These are phyloP conservation scores for Colletotrichum coccodes DNA, from an alignment of 2,329 filamentous ascomycete species.

Conservation along the genomic window DNA sequence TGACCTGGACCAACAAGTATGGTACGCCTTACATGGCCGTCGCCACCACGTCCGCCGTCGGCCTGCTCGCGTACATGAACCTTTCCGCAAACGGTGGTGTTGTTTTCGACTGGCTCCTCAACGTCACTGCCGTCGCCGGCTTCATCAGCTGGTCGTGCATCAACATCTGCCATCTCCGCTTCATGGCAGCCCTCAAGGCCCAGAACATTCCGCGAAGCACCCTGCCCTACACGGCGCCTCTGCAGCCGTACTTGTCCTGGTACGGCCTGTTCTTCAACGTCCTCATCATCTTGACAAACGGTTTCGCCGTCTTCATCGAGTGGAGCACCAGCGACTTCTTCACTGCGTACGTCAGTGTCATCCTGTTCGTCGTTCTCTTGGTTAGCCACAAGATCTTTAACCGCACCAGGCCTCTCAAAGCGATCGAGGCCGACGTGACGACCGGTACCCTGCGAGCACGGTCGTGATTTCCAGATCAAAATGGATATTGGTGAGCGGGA, in stretches of 20 bases:
- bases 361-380: conserved; percentile 70
- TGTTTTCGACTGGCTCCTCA: conserved; percentile 80
- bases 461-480: neutral
- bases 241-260: conserved; percentile 72
- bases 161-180: conserved; percentile 70
- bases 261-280: conserved; percentile 74
- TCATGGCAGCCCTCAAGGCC: conserved; percentile 67
- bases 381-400: conserved; percentile 67
- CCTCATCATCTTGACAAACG: conserved; percentile 73
- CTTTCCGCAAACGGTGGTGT: conserved; percentile 65
- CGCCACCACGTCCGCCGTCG: conserved; percentile 64
- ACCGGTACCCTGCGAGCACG: conserved; percentile 18
- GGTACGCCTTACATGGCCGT: conserved; percentile 74
- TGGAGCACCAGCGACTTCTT: conserved; percentile 73
- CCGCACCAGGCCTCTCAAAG: conserved; percentile 49
- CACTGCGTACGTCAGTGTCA: conserved; percentile 70
- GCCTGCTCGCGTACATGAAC: conserved; percentile 75
- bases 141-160: conserved; percentile 79
- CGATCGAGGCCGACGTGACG: conserved; percentile 48
- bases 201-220: conserved; percentile 66
- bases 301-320: conserved; percentile 74
- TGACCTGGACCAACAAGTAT: conserved; percentile 67
- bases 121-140: conserved; percentile 75
- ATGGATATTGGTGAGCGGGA: neutral
- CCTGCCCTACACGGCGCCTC: conserved; percentile 69